Evolutionary conservation across 192 early-diverging fungal species (phyloP).

Genomic region (Chytriomyces confervae): DNA sequence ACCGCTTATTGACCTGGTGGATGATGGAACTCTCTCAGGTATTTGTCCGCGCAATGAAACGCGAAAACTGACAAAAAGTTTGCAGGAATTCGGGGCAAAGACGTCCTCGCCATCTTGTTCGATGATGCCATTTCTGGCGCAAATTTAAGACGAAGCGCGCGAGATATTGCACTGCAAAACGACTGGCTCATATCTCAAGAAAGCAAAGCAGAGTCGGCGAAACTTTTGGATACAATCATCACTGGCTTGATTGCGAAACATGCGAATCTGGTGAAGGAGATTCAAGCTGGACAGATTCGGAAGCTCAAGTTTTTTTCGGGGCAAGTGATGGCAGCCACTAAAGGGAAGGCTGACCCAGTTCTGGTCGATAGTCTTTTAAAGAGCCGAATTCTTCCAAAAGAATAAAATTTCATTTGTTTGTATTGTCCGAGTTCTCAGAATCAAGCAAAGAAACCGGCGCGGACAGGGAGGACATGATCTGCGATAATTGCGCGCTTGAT

Average conservation of each 20-base stretch:
- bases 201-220: neutral
- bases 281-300: constrained; percentile 69
- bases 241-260: constrained; percentile 35
- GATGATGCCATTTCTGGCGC: constrained; percentile 60
- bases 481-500: neutral
- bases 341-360: constrained; percentile 80
- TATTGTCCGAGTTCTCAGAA: neutral
- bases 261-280: constrained; percentile 48
- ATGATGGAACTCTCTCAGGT: constrained; percentile 60
- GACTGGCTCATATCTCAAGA: constrained; percentile 15
- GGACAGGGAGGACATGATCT: neutral
- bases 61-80: constrained; percentile 4
- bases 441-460: neutral
- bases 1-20: constrained; percentile 67
- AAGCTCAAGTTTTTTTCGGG: constrained; percentile 83
- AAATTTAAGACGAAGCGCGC: constrained; percentile 59
- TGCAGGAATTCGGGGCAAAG: constrained; percentile 61
- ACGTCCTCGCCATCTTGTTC: constrained; percentile 72
- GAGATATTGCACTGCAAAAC: constrained; percentile 53
- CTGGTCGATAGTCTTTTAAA: constrained; percentile 66
- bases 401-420: neutral
- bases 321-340: constrained; percentile 78
- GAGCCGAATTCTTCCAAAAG: constrained; percentile 13
- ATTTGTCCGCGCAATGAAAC: neutral
- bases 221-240: constrained; percentile 48